Base-by-base conservation (phyloP, 805 yeast species). In the Kurtzmaniella fragi region DNA sequence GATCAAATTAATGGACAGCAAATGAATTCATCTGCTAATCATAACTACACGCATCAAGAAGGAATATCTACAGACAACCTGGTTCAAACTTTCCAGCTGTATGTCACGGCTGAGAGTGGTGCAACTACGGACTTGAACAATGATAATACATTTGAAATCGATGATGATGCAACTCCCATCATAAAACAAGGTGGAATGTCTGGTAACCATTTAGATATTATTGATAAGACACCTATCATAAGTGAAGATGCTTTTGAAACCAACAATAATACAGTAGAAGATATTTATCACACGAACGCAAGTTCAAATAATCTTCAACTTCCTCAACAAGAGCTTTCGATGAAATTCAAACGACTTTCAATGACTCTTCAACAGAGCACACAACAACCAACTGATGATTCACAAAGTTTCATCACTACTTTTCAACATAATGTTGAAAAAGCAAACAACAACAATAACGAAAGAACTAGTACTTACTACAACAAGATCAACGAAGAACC, bases 341-440 rank as follows among this genome's bases (percentile, higher is more conserved):
- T 45, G 5, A 65, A 64, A 42, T 69, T 69, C 42, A 61, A 62
- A 35, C 34, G 73, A 14, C 53, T 69, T 14, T 62, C 70, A 1
- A 42, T 55, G 35, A 65, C 73, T 1, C 46, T 69, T 17, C 67
- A 61, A 38, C 58, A 58, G 12, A 47, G 59, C 2, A 48, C 50
- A 27, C 42, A 42, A 38, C 38, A 39, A 10, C 56, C 67, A 0
- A 61, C 73, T 4, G 60, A 60, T n/a, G 72, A 67, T 41, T 67
- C 73, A 2, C 53, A 62, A 38, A 52, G 57, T 31, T 69, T 69
- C 42, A 62, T 66, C 56, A 56, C 48, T 34, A 48, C 57, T 12
- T 68, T 69, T 46, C 68, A 62, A 42, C 64, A 63, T 43, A 68
- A 69, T 41, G 63, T 64, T 13, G 56, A 61, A 31, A 48, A 52